Evolutionary conservation across 129 eudicot species (phyloP).

Genomic region (Smallanthus sonchifolius): DNA sequence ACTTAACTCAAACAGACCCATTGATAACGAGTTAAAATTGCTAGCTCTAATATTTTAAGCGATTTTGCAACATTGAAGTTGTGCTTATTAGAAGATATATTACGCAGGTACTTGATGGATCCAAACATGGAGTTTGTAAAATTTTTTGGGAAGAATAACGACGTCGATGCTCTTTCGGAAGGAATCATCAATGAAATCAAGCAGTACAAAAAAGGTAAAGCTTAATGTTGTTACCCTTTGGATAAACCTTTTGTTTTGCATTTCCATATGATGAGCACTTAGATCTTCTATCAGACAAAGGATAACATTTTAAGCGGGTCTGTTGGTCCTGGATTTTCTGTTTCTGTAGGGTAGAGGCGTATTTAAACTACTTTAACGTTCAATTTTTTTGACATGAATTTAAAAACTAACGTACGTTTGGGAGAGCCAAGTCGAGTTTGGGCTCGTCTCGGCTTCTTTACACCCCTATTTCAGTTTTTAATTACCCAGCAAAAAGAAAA

Average conservation of each 20-base stretch:
- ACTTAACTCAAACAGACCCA: neutral
- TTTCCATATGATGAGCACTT: neutral
- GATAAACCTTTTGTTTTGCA: neutral
- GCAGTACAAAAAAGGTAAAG: slow-evolving; percentile 48
- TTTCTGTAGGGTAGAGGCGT: neutral
- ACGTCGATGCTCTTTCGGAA: slow-evolving; percentile 62
- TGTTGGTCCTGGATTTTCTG: neutral
- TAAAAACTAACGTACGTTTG: no score
- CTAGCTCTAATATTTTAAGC: neutral
- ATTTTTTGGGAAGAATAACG: slow-evolving; percentile 80
- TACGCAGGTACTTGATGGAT: slow-evolving; percentile 88
- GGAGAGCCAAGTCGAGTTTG: no score
- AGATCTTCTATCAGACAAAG: neutral
- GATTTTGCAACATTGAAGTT: neutral
- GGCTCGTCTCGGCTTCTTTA: no score
- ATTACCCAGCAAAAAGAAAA: no score
- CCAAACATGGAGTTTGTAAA: slow-evolving; percentile 80
- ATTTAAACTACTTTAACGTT: neutral
- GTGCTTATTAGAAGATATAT: neutral
- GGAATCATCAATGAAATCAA: slow-evolving; percentile 71
- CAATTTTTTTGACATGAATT: no score
- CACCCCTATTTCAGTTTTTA: no score
- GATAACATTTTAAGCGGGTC: neutral
- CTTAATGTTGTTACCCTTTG: neutral
- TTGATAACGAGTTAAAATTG: neutral